Percentiles rank a stretch among this genome's conserved stretches.
These are phyloP conservation scores for Saturnispora hagleri DNA, from an alignment of 805 yeast species.

Conservation along the genomic window DNA sequence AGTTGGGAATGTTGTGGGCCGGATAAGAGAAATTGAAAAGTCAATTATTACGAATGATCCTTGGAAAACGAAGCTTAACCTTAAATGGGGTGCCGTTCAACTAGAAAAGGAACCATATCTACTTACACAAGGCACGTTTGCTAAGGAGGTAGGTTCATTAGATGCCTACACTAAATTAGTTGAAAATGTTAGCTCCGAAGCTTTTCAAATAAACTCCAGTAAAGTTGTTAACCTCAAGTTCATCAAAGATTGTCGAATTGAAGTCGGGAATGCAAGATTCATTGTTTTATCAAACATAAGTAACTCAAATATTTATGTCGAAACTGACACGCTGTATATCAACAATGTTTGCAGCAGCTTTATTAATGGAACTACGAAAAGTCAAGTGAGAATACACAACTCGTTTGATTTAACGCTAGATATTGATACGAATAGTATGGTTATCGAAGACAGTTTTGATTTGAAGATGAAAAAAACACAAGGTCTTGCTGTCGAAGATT, in stretches of 20 bases:
- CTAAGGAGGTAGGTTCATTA: not conserved
- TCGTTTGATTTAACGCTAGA: slow-evolving; percentile 8
- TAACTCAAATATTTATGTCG: not conserved
- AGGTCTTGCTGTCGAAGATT: slow-evolving; percentile 22
- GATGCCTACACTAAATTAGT: not conserved
- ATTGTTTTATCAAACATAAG: not conserved
- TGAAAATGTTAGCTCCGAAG: not conserved
- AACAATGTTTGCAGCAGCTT: not conserved
- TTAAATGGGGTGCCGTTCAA: not conserved
- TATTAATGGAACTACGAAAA: not conserved
- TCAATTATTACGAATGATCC: not conserved
- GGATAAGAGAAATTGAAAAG: slow-evolving; percentile 15
- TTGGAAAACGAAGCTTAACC: not conserved
- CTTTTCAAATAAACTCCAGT: not conserved
- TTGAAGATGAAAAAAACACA: slow-evolving; percentile 9
- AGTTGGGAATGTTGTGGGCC: slow-evolving; percentile 15
- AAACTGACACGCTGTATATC: not conserved
- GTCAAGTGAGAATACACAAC: slow-evolving; percentile 23
- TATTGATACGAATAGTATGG: slow-evolving; percentile 9
- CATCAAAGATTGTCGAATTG: not conserved
- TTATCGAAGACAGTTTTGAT: slow-evolving; percentile 20
- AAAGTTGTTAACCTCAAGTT: not conserved
- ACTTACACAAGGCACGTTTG: not conserved
- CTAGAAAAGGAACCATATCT: not conserved
- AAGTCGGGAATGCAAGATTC: not conserved